Percentiles rank a stretch among this genome's conserved stretches.
These are phyloP conservation scores for Monosporascus sp. DNA, from an alignment of 2,329 filamentous ascomycete genomes.

Conservation along the genomic window DNA sequence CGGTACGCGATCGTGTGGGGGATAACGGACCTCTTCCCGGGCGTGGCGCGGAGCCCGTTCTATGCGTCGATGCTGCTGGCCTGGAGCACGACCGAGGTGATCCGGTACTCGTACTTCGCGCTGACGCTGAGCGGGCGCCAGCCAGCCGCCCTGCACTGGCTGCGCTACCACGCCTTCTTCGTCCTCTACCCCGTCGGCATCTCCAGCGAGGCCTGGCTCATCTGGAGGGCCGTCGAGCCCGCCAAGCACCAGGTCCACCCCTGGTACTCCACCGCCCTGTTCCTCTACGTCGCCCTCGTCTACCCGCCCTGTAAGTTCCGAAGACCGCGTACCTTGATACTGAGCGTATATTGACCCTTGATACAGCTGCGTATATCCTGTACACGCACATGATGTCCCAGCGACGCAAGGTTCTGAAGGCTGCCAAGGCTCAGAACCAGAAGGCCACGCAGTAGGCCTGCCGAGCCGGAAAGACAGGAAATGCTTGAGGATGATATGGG, in stretches of 20 bases:
- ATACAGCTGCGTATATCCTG: slow-evolving; percentile 68
- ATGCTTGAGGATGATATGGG: slow-evolving; percentile 10
- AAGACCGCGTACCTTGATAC: too few relatives aligned
- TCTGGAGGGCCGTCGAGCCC: slow-evolving; percentile 64
- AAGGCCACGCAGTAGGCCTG: slow-evolving; percentile 35
- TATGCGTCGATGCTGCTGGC: slow-evolving; percentile 79
- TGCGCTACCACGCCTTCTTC: slow-evolving; percentile 90
- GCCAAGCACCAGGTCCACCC: slow-evolving; percentile 42
- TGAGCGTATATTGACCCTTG: too few relatives aligned
- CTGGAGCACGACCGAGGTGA: slow-evolving; percentile 87
- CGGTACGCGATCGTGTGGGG: slow-evolving; percentile 88
- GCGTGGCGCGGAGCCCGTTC: slow-evolving; percentile 43
- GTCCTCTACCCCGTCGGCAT: slow-evolving; percentile 92
- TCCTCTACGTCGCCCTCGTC: slow-evolving; percentile 69
- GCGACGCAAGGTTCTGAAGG: slow-evolving; percentile 71
- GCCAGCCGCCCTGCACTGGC: slow-evolving; percentile 66
- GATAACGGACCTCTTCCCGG: slow-evolving; percentile 70
- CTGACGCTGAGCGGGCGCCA: slow-evolving; percentile 56
- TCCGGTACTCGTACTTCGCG: slow-evolving; percentile 89
- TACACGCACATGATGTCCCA: slow-evolving; percentile 96
- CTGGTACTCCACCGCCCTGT: slow-evolving; percentile 60
- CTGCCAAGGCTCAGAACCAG: slow-evolving; percentile 44
- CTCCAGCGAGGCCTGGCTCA: slow-evolving; percentile 76
- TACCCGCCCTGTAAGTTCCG: slow-evolving; percentile 71
- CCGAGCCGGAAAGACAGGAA: neutral